Percentiles rank a stretch among this genome's conserved stretches.
Conservation (phyloP, 2,329 filamentous ascomycete species). For the Aspergillus ustus region DNA sequence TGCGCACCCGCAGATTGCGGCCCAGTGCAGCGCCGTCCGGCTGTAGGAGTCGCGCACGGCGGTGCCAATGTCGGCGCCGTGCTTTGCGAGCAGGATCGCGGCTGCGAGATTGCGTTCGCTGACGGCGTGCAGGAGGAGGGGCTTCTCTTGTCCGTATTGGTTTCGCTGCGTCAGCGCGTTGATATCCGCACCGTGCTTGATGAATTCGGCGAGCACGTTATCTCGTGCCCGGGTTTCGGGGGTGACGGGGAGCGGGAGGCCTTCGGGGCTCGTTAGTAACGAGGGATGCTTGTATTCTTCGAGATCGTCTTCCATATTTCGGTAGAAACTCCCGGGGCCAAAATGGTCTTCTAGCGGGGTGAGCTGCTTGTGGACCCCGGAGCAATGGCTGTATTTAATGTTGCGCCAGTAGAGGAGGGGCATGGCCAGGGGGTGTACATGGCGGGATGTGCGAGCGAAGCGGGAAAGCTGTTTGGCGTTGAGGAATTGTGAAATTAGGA, state of each 20-base stretch:
- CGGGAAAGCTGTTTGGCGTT: neutral
- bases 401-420: neutral
- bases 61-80: neutral
- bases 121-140: neutral
- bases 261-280: neutral
- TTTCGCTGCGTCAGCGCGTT: neutral
- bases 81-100: neutral
- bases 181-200: neutral
- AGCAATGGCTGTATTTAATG: neutral
- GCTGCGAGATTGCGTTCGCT: neutral
- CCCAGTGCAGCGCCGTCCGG: neutral
- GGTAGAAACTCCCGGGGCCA: neutral
- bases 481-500: neutral
- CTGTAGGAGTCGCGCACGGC: neutral
- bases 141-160: neutral
- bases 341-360: neutral
- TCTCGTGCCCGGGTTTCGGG: neutral
- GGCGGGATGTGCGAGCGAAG: neutral
- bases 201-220: neutral
- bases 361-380: neutral
- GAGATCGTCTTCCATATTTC: neutral
- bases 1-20: neutral
- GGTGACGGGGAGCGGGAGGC: neutral
- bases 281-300: neutral
- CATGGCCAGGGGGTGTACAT: neutral